These are phyloP conservation scores for Arabidopsis arenosa DNA, from an alignment of 345 rosid species.

Conservation along the genomic window DNA sequence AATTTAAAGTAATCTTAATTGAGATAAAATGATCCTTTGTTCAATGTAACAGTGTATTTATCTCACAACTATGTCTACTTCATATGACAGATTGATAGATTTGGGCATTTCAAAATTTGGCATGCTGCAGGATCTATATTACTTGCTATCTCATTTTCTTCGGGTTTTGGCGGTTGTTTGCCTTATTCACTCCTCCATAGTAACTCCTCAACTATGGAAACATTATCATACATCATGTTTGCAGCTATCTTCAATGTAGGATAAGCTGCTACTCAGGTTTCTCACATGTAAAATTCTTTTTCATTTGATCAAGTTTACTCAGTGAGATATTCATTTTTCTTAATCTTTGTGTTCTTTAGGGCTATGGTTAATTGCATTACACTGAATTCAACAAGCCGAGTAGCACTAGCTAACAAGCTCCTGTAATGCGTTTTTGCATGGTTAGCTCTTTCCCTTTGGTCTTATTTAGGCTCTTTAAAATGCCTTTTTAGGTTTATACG, in stretches of 20 bases:
- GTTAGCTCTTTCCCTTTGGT: constrained; percentile 49
- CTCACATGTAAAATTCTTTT: constrained; percentile 79
- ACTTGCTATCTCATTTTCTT: constrained; percentile 92
- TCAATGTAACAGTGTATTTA: no score
- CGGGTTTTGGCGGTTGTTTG: constrained; percentile 93
- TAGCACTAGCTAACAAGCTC: constrained; percentile 85
- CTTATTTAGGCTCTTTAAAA: constrained; percentile 8
- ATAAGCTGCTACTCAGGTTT: constrained; percentile 99
- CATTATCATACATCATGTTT: constrained; percentile 73
- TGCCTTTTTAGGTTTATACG: constrained; percentile 9
- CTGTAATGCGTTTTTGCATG: constrained; percentile 94
- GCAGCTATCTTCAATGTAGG: constrained; percentile 95
- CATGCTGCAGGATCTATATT: constrained; percentile 86
- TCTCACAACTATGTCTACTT: constrained; percentile 26
- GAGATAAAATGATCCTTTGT: neutral
- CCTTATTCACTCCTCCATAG: constrained; percentile 68
- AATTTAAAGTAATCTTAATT: neutral
- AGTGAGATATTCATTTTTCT: constrained; percentile 3
- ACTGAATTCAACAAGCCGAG: constrained; percentile 85
- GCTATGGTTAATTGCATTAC: constrained; percentile 94
- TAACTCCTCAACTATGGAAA: constrained; percentile 56
- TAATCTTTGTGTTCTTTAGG: constrained; percentile 48
- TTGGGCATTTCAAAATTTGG: constrained; percentile 95
- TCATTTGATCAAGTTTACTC: neutral
- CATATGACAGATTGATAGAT: constrained; percentile 57